Percentiles rank a stretch among this genome's conserved stretches.
These are phyloP conservation scores for Fusarium agapanthi DNA, from an alignment of 2,329 filamentous ascomycete genomes.

Conservation along the genomic window DNA sequence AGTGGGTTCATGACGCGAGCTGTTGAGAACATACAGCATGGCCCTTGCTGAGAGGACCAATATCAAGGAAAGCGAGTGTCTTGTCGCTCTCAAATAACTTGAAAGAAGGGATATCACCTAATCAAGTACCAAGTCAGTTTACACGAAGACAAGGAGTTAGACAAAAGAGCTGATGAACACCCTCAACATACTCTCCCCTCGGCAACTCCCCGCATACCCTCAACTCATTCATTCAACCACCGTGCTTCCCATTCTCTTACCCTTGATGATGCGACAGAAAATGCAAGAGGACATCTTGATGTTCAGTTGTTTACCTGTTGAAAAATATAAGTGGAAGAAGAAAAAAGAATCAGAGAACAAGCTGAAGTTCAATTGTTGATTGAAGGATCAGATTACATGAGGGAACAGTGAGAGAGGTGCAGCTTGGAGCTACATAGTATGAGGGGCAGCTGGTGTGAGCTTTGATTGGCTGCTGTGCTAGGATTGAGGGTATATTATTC, in stretches of 20 bases:
- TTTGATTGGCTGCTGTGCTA: neutral
- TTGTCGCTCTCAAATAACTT: conserved; percentile 97
- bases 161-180: conserved; percentile 11
- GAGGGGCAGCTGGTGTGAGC: neutral
- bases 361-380: neutral
- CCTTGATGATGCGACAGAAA: conserved; percentile 99
- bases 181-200: conserved; percentile 31
- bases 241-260: conserved; percentile 50
- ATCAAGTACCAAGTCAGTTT: conserved; percentile 11
- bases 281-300: conserved; percentile 68
- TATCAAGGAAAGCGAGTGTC: conserved; percentile 94
- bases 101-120: conserved; percentile 94
- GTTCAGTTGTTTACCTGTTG: neutral
- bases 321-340: too few relatives aligned
- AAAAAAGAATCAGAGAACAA: neutral
- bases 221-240: neutral
- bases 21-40: conserved; percentile 74
- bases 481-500: conserved; percentile 19
- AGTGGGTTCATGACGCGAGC: conserved; percentile 1
- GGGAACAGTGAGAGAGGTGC: neutral
- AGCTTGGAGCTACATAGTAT: neutral
- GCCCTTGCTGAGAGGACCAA: conserved; percentile 86
- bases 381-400: neutral
- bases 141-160: neutral
- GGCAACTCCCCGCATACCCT: neutral